Evolutionary conservation across 352 stramenopile species (phyloP).

Genomic region (Phytopythium chamaehyphon): DNA sequence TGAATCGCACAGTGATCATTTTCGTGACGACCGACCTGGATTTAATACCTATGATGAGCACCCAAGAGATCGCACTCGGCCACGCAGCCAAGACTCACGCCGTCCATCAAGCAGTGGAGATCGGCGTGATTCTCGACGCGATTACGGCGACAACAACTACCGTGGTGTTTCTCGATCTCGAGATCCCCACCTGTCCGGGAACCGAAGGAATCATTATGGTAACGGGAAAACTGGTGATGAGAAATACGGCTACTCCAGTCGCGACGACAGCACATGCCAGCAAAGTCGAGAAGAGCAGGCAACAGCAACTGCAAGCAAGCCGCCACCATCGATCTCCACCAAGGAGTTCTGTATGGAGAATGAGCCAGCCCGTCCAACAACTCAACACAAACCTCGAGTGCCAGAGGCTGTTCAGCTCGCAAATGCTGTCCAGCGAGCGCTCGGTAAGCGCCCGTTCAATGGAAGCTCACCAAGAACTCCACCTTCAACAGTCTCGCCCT

Average conservation of each 20-base stretch:
- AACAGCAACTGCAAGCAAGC: conserved; percentile 3
- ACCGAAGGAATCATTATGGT: conserved; percentile 8
- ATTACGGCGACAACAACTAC: not conserved
- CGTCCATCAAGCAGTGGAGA: not conserved
- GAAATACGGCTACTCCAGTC: conserved; percentile 4
- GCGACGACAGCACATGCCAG: conserved; percentile 3
- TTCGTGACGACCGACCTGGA: not conserved
- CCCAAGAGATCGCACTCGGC: conserved; percentile 3
- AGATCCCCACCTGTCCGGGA: conserved; percentile 10
- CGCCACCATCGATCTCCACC: conserved; percentile 36
- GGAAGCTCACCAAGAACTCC: not conserved
- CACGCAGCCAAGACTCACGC: conserved; percentile 1
- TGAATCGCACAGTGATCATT: not conserved
- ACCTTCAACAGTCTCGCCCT: not conserved
- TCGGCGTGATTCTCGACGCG: not conserved
- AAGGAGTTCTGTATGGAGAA: conserved; percentile 56
- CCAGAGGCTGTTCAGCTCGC: not conserved
- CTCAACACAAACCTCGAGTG: not conserved
- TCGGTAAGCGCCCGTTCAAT: conserved; percentile 3
- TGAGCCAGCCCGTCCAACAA: conserved; percentile 18
- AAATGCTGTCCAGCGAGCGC: not conserved
- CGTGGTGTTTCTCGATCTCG: conserved; percentile 5
- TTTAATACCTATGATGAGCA: not conserved
- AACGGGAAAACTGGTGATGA: conserved; percentile 9
- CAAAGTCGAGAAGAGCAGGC: conserved; percentile 7